phyloP scores from a whole-genome alignment of 768 basidiomycete species.

The Polyporus arcularius region DNA sequence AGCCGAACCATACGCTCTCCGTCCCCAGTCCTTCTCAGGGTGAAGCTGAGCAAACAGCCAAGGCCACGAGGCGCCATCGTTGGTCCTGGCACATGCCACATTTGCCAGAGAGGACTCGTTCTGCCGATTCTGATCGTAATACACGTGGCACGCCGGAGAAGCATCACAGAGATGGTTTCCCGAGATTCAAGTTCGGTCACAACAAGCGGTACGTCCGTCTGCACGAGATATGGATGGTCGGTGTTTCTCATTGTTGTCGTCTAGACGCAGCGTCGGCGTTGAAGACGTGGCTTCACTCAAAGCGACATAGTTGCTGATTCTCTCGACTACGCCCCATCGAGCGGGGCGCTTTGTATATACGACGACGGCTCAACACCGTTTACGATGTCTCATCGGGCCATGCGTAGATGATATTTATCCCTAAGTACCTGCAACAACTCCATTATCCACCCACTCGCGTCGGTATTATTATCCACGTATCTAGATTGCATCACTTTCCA shows the following conservation, averaged over 20 bases:
- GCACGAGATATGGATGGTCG: not conserved
- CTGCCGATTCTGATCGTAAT: not conserved
- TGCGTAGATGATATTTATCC: too few relatives aligned
- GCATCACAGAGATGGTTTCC: not conserved
- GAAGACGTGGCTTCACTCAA: not conserved
- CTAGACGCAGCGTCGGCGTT: not conserved
- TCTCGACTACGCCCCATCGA: too few relatives aligned
- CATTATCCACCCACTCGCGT: too few relatives aligned
- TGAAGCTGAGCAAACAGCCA: not conserved
- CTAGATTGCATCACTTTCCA: too few relatives aligned
- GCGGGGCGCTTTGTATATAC: too few relatives aligned
- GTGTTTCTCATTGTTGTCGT: not conserved
- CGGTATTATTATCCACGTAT: too few relatives aligned
- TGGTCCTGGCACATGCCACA: slow-evolving; percentile 17
- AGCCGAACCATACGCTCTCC: not conserved
- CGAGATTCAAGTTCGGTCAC: slow-evolving; percentile 8
- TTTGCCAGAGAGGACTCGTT: not conserved
- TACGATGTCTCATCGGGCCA: too few relatives aligned
- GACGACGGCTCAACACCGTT: too few relatives aligned
- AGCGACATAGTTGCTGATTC: too few relatives aligned
- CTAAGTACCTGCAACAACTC: too few relatives aligned
- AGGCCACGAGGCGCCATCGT: not conserved
- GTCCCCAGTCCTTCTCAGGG: not conserved
- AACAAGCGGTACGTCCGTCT: slow-evolving; percentile 7
- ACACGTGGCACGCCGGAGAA: not conserved